phyloP scores from a whole-genome alignment of 179 eudicot species.

The Corrigiola litoralis region DNA sequence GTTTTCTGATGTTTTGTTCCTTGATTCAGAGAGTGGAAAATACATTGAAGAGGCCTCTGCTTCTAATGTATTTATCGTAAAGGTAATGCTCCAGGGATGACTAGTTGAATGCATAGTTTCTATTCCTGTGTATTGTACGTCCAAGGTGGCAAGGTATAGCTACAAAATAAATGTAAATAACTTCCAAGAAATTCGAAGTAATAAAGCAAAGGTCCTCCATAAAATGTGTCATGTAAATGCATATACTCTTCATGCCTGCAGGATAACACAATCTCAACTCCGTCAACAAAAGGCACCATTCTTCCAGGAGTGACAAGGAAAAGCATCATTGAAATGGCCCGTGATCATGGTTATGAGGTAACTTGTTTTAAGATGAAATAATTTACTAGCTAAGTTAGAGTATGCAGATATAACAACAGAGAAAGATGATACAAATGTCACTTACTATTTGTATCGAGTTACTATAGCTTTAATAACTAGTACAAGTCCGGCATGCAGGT shows the following conservation, averaged over 20 bases:
- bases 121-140: background rate
- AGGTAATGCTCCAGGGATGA: constrained; percentile 22
- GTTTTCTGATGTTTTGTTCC: constrained; percentile 38
- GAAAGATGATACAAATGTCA: background rate
- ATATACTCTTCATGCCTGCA: background rate
- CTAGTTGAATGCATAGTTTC: background rate
- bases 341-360: constrained; percentile 37
- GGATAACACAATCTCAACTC: constrained; percentile 34
- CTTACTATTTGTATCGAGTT: background rate
- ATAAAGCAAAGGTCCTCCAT: background rate
- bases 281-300: constrained; percentile 39
- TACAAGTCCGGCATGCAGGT: constrained; percentile 33
- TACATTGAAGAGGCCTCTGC: constrained; percentile 39
- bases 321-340: constrained; percentile 38
- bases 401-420: background rate
- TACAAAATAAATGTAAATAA: background rate
- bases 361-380: background rate
- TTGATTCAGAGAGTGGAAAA: constrained; percentile 29
- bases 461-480: background rate
- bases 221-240: background rate
- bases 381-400: background rate
- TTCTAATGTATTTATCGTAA: constrained; percentile 33
- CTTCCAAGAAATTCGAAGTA: background rate
- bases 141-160: background rate
- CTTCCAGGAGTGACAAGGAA: constrained; percentile 45